These are phyloP conservation scores for Diaporthe citrichinensis DNA, from an alignment of 2,329 filamentous ascomycete genomes.

Conservation along the genomic window DNA sequence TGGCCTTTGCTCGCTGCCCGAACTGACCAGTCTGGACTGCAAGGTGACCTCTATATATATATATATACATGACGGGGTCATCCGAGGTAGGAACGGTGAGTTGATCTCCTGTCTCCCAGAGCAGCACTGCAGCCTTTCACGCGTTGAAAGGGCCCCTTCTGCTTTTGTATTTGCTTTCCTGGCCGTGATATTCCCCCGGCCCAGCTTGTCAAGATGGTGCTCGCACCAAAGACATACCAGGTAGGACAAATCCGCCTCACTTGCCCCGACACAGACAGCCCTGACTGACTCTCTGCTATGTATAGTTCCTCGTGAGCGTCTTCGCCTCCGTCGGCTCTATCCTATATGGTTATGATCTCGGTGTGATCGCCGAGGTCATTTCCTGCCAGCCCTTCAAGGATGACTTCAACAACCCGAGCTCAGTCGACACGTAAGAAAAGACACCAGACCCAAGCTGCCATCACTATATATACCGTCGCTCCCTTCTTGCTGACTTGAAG, in stretches of 20 bases:
- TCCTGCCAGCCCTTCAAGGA: conserved; percentile 55
- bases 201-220: conserved; percentile 39
- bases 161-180: neutral
- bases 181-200: neutral
- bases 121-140: conserved; percentile 12
- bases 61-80: conserved; percentile 21
- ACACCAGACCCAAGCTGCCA: neutral
- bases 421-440: conserved; percentile 53
- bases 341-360: conserved; percentile 69
- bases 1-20: conserved; percentile 4
- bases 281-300: conserved; percentile 24
- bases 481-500: neutral
- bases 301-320: conserved; percentile 64
- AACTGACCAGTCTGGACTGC: conserved; percentile 5
- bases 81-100: conserved; percentile 28
- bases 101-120: neutral
- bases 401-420: conserved; percentile 48
- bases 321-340: conserved; percentile 70
- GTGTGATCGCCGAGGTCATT: conserved; percentile 66
- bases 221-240: conserved; percentile 44
- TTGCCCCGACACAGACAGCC: conserved; percentile 23
- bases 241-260: conserved; percentile 27
- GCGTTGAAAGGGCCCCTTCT: neutral
- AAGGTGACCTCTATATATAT: neutral
- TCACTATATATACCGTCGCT: conserved; percentile 31